These are phyloP conservation scores for Aspergillus pseudoviridinutans DNA, from an alignment of 2,329 filamentous ascomycete genomes.

Conservation along the genomic window DNA sequence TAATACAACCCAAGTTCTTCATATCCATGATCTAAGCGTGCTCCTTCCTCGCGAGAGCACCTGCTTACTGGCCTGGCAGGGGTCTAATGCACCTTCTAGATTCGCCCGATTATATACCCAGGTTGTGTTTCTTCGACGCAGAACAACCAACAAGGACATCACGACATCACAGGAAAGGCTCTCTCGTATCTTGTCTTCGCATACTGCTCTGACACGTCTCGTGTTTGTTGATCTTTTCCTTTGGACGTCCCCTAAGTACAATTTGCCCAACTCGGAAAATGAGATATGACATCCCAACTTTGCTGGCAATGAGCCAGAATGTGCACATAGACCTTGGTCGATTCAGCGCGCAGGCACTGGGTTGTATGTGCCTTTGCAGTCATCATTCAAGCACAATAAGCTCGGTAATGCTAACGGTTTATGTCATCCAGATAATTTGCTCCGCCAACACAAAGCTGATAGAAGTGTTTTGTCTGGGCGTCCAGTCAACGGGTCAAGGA, in stretches of 20 bases:
- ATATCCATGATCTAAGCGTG: not conserved
- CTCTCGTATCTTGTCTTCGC: not conserved
- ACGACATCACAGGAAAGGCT: not conserved
- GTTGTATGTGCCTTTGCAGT: constrained; percentile 23
- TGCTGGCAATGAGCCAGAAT: constrained; percentile 32
- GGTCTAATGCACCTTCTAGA: not conserved
- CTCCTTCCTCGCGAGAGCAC: not conserved
- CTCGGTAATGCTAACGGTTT: not conserved
- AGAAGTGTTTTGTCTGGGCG: constrained; percentile 24
- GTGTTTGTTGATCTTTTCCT: not conserved
- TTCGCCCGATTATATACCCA: not conserved
- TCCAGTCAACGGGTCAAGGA: constrained; percentile 21
- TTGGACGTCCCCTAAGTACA: not conserved
- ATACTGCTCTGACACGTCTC: not conserved
- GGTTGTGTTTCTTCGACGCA: not conserved
- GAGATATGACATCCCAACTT: constrained; percentile 36
- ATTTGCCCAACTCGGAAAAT: constrained; percentile 14
- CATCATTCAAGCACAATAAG: not conserved
- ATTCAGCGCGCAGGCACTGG: constrained; percentile 25
- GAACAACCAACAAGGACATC: not conserved
- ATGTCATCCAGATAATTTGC: constrained; percentile 19
- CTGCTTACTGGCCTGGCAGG: not conserved
- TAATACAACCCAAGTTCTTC: not conserved
- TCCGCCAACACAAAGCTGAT: constrained; percentile 17
- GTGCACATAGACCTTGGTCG: constrained; percentile 22